Base-by-base conservation (phyloP, 345 rosid species). In the Cardamine resedifolia region DNA sequence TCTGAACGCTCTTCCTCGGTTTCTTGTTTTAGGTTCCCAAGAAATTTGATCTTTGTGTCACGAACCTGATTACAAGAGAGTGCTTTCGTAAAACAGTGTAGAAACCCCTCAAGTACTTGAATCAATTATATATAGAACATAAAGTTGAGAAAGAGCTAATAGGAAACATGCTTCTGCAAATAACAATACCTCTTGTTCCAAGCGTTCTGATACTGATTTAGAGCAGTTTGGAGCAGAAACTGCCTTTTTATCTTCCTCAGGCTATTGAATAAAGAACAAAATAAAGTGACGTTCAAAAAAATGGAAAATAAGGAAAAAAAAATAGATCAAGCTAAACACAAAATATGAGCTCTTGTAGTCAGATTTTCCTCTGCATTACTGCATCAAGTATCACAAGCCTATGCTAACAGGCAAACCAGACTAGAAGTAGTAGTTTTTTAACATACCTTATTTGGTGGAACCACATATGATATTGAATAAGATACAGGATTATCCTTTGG, bases 361-460 rank as follows among this genome's bases (percentile, higher is more conserved):
- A 74, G 23, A 75, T 26, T 31, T 21, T 56, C 38, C 47, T 51
- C 47, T 50, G 48, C 34, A 51, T 19, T 50, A 39, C 47, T 56
- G 58, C 48, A 68, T 66, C 33, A 60, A 51, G 60, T 47, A 70
- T 64, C 53, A 52, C 41, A 63, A 44, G 66, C 23, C 27, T 57
- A 38, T 10, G 21, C 31, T 49, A 52, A 24, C n/a, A 20, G 41
- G 52, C 3, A 62, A 23, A 45, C 59, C 18, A 48, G 45, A 57
- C 26, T 8, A 63, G 23, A 56, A 67, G 38, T 23, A 66, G 51
- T 39, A 51, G 39, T 31, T 16, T 23, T 47, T 23, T 52, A 26
- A 48, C 45, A 75, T 44, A 93, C 99, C 99, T 95, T 95, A 77
- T 72, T 84, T 58, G 99, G 96, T 58, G 99, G 99, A 78, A 95